Evolutionary conservation across 73 alveolate genomes (phyloP).

Genomic region (Paramecium caudatum): DNA sequence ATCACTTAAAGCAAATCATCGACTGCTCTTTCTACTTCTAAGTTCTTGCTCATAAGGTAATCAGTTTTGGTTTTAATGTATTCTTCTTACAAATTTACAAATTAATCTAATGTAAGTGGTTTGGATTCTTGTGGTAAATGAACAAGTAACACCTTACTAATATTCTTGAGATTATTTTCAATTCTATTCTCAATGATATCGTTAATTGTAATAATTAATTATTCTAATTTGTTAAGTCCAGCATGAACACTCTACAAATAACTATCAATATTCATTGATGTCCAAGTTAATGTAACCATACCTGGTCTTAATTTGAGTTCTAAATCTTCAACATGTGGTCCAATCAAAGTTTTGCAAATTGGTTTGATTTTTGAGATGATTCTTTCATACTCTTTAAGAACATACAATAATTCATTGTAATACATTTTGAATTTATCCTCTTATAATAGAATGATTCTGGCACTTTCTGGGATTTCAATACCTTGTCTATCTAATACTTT

Average conservation of each 20-base stretch:
- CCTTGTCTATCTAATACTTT: slow-evolving; percentile 99
- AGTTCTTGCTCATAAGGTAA: slow-evolving; percentile 96
- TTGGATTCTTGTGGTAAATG: slow-evolving; percentile 98
- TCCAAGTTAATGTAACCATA: slow-evolving; percentile 99
- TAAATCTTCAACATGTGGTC: slow-evolving; percentile 99
- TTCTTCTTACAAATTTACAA: slow-evolving; percentile 98
- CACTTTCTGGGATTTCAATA: slow-evolving; percentile 99
- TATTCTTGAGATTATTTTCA: slow-evolving; percentile 98
- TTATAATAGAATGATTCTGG: slow-evolving; percentile 99
- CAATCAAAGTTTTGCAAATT: slow-evolving; percentile 97
- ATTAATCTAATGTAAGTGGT: slow-evolving; percentile 97
- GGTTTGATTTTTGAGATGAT: slow-evolving; percentile 98
- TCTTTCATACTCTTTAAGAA: slow-evolving; percentile 99
- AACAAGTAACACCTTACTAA: slow-evolving; percentile 98
- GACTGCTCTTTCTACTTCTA: slow-evolving; percentile 99
- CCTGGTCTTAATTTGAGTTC: slow-evolving; percentile 99
- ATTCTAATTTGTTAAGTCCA: slow-evolving; percentile 98
- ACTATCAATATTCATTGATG: slow-evolving; percentile 99
- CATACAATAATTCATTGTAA: slow-evolving; percentile 97
- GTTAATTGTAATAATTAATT: slow-evolving; percentile 97
- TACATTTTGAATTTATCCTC: slow-evolving; percentile 99
- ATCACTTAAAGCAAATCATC: slow-evolving; percentile 99
- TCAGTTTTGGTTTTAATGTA: slow-evolving; percentile 96
- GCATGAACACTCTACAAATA: slow-evolving; percentile 97
- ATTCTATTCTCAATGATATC: slow-evolving; percentile 99